Evolutionary conservation across 2,329 filamentous ascomycete genomes (phyloP).

Genomic region (Pseudogymnoascus sp.): DNA sequence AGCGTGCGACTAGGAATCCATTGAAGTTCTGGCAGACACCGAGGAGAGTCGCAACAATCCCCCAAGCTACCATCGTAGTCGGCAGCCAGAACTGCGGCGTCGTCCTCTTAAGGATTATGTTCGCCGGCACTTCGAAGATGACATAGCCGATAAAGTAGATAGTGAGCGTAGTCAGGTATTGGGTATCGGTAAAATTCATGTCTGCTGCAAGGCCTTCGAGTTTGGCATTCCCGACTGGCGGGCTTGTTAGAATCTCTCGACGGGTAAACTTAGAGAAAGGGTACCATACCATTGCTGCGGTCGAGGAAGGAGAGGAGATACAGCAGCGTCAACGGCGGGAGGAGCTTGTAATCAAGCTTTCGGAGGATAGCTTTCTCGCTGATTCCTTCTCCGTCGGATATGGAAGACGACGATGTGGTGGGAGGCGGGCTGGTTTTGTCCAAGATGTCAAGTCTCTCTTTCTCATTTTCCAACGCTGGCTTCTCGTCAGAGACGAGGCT

Average conservation of each 20-base stretch:
- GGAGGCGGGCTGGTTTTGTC: background rate
- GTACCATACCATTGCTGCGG: constrained; percentile 47
- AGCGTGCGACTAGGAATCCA: constrained; percentile 46
- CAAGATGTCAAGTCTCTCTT: background rate
- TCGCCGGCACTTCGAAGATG: constrained; percentile 55
- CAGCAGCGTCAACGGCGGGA: constrained; percentile 47
- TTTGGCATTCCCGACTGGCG: constrained; percentile 49
- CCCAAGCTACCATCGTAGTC: constrained; percentile 49
- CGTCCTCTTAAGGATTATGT: constrained; percentile 54
- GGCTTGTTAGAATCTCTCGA: constrained; percentile 14
- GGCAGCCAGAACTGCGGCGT: constrained; percentile 52
- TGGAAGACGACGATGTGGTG: constrained; percentile 1
- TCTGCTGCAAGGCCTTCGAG: constrained; percentile 49
- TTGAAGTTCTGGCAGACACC: constrained; percentile 44
- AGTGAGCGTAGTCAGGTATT: constrained; percentile 59
- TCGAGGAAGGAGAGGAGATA: constrained; percentile 53
- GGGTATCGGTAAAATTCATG: constrained; percentile 48
- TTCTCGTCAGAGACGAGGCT: background rate
- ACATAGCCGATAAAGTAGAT: constrained; percentile 59
- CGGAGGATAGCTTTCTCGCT: constrained; percentile 52
- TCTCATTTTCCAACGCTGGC: background rate
- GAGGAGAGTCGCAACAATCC: constrained; percentile 44
- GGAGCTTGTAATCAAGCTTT: constrained; percentile 45
- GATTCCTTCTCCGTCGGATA: constrained; percentile 25
- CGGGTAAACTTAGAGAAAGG: constrained; percentile 23